Base-by-base conservation (phyloP, 164 flowering plant species). In the Vitis cinerea region DNA sequence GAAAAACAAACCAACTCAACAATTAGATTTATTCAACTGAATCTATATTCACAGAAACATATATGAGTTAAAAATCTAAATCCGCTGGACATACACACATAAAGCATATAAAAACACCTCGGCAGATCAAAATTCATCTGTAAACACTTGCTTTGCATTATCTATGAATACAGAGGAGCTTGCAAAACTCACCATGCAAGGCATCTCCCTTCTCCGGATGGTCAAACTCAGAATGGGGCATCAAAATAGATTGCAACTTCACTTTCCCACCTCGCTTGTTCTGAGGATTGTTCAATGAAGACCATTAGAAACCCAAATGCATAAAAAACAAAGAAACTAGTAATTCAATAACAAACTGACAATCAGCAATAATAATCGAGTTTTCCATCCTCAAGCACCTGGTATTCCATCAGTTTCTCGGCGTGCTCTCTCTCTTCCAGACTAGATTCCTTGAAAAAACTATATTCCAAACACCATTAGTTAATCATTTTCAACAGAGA, bases 361-460 rank as follows among this genome's bases (percentile, higher is more conserved):
- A 15, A 61, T 13, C 9, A 17, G 50, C 23, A 17, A 19, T 12
- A 11, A 17, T 23, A 53, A 9, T 5, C 15, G 63, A 3, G 13
- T 2, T 50, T 9, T 53, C 55, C 50, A 29, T 63, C 27, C 12
- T 58, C 30, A 79, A 72, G 60, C 37, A 95, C 99, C 97, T 96
- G 99, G 61, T 96, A 96, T 72, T 90, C 90, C 97, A 96, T 96
- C 16, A 96, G 73, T 63, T 86, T 87, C 81, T 92, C 98, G 47
- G 99, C 98, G 68, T 93, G 99, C 48, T 75, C 88, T 65, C 99
- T 82, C 69, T 96, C 99, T 64, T 96, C 98, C 0, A 37, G 72
- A 47, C 99, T 96, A 0, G 99, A 84, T 63, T 90, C 97, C 87
- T 96, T 89, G 81, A 96, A 96, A 69, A 93, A 96, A 71, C 99